A percentile compares a stretch with the other conserved stretches of the same genome.
Conservation (phyloP, 108 stramenopile species). For the Skeletonema menzelii region DNA sequence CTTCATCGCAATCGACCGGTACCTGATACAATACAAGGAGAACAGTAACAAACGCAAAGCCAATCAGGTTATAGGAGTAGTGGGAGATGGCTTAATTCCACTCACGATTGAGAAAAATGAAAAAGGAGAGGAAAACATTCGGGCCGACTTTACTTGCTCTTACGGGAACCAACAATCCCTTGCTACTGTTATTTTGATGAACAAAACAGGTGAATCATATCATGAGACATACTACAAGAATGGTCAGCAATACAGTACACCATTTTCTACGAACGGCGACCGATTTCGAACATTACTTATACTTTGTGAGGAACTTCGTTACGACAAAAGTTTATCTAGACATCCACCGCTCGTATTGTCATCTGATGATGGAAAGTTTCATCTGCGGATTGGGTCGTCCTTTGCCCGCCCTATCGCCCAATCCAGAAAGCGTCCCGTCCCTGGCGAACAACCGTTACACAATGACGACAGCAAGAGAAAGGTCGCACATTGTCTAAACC, state of each 20-base stretch:
- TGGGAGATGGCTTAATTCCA: constrained; percentile 43
- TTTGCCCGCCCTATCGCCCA: constrained; percentile 31
- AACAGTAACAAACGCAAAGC: background rate
- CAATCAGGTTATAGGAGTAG: constrained; percentile 23
- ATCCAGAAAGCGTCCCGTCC: background rate
- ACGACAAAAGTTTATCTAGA: constrained; percentile 38
- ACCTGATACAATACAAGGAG: constrained; percentile 15
- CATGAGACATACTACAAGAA: constrained; percentile 31
- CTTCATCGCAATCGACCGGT: constrained; percentile 44
- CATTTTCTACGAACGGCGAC: constrained; percentile 41
- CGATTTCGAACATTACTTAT: constrained; percentile 45
- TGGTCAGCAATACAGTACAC: constrained; percentile 34
- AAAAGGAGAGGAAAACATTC: constrained; percentile 33
- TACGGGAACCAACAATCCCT: constrained; percentile 30
- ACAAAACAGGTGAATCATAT: constrained; percentile 20
- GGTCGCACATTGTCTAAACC: constrained; percentile 45
- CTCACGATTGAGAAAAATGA: constrained; percentile 31
- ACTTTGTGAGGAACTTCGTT: constrained; percentile 35
- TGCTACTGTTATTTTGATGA: constrained; percentile 45
- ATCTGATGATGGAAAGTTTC: constrained; percentile 34
- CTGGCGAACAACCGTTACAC: background rate
- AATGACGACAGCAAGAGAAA: background rate
- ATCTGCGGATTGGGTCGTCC: constrained; percentile 31
- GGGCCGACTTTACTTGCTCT: constrained; percentile 39
- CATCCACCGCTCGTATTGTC: constrained; percentile 41